Percentiles rank a stretch among this genome's conserved stretches.
Conservation (phyloP, 441 rosid genomes). For the Gossypium davidsonii region DNA sequence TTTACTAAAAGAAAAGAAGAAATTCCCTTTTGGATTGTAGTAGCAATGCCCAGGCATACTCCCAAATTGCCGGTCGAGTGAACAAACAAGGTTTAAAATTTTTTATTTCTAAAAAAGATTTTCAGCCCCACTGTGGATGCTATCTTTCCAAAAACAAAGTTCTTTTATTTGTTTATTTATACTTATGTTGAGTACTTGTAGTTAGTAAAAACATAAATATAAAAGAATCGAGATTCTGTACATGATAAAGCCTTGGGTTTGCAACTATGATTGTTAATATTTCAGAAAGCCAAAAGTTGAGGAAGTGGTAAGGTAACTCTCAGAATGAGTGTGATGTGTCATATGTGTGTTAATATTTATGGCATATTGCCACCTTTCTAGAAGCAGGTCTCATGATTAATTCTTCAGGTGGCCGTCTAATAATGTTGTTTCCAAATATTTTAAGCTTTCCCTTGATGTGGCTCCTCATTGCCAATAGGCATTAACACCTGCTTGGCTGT, state of each 20-base stretch:
- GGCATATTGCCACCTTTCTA: constrained; percentile 15
- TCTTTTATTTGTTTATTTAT: too few relatives aligned
- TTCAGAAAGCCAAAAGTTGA: not conserved
- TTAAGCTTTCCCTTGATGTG: not conserved
- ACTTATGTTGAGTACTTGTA: too few relatives aligned
- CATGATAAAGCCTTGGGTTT: too few relatives aligned
- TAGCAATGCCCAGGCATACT: not conserved
- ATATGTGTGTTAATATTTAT: not conserved
- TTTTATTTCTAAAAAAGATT: not conserved
- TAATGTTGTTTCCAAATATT: not conserved
- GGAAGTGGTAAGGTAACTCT: constrained; percentile 4
- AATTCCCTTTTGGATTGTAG: not conserved
- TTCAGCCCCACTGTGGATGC: too few relatives aligned
- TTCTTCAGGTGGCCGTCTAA: constrained; percentile 25
- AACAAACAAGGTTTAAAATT: not conserved
- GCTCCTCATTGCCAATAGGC: not conserved
- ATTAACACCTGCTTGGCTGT: not conserved
- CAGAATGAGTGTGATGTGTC: not conserved
- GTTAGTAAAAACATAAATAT: too few relatives aligned
- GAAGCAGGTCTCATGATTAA: constrained; percentile 24
- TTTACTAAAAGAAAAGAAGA: not conserved
- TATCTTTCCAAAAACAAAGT: too few relatives aligned
- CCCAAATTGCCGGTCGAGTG: not conserved
- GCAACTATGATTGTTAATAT: too few relatives aligned
- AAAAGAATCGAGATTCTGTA: too few relatives aligned